phyloP scores from a whole-genome alignment of 78 protist genomes.

The Thecamonas trahens region DNA sequence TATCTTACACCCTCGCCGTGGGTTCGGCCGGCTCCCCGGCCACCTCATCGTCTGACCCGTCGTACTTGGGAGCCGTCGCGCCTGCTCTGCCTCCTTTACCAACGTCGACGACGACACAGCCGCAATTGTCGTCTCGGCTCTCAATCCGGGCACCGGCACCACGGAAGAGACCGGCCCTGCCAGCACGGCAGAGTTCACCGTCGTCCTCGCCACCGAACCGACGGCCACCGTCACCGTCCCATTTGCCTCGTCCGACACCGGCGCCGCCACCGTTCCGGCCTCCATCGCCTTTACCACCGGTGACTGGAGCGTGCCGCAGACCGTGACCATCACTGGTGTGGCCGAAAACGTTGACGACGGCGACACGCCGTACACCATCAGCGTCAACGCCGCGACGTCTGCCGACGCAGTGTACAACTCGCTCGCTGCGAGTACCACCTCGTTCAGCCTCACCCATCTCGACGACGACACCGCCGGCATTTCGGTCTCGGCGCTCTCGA shows the following conservation, averaged over 20 bases:
- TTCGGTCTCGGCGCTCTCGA: too few relatives aligned
- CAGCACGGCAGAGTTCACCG: not conserved
- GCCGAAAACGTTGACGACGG: too few relatives aligned
- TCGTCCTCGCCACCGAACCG: not conserved
- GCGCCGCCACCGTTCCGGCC: too few relatives aligned
- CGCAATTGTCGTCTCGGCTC: not conserved
- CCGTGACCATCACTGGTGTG: too few relatives aligned
- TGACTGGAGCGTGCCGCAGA: not conserved
- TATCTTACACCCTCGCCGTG: constrained; percentile 1
- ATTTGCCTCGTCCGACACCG: too few relatives aligned
- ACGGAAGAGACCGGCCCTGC: not conserved
- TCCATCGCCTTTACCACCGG: not conserved
- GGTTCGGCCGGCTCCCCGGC: not conserved
- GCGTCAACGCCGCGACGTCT: too few relatives aligned
- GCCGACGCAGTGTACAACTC: too few relatives aligned
- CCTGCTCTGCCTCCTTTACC: not conserved
- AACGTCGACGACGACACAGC: not conserved
- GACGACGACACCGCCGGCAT: too few relatives aligned
- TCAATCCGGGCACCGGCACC: not conserved
- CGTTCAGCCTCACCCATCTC: too few relatives aligned
- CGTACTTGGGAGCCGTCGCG: not conserved
- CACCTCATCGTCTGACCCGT: not conserved
- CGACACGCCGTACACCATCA: too few relatives aligned
- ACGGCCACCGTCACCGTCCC: not conserved
- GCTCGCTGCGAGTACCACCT: too few relatives aligned